phyloP scores from a whole-genome alignment of 352 stramenopile genomes.

The Globisporangium camurandrum region DNA sequence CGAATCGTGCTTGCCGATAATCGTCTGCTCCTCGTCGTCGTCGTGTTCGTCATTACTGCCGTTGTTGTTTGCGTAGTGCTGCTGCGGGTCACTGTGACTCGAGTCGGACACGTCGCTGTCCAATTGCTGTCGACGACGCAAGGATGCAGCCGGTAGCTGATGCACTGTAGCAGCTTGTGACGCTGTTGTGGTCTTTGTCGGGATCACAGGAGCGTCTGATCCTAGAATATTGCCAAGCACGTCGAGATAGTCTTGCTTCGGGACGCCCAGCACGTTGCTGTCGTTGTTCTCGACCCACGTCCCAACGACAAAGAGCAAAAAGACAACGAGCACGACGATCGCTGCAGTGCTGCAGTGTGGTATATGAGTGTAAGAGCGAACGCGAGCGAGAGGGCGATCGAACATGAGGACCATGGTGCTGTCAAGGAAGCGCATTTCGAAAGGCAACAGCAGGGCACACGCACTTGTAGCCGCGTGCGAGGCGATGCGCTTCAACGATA shows the following conservation, averaged over 20 bases:
- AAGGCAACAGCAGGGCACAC: not conserved
- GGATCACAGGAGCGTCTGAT: slow-evolving; percentile 17
- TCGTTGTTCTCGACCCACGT: slow-evolving; percentile 76
- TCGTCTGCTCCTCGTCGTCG: slow-evolving; percentile 18
- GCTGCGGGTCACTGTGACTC: not conserved
- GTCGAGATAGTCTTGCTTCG: slow-evolving; percentile 52
- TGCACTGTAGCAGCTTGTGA: too few relatives aligned
- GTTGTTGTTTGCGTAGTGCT: not conserved
- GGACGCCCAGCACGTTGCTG: slow-evolving; percentile 49
- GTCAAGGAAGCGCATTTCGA: too few relatives aligned
- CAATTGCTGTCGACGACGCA: not conserved
- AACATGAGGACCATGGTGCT: not conserved
- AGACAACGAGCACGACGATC: slow-evolving; percentile 35
- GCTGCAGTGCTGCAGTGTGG: slow-evolving; percentile 21
- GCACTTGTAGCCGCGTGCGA: slow-evolving; percentile 36
- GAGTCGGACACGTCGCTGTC: not conserved
- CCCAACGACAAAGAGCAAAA: slow-evolving; percentile 44
- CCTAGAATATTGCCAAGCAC: slow-evolving; percentile 61
- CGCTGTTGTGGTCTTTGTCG: not conserved
- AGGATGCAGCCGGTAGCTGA: slow-evolving; percentile 2
- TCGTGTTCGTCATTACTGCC: not conserved
- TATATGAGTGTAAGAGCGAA: not conserved
- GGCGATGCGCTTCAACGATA: slow-evolving; percentile 33
- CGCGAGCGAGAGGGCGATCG: not conserved
- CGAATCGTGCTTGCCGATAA: slow-evolving; percentile 55